A percentile compares a stretch with the other conserved stretches of the same genome.
Conservation (phyloP, 176 grass and related monocot species). For the Secale cereale region DNA sequence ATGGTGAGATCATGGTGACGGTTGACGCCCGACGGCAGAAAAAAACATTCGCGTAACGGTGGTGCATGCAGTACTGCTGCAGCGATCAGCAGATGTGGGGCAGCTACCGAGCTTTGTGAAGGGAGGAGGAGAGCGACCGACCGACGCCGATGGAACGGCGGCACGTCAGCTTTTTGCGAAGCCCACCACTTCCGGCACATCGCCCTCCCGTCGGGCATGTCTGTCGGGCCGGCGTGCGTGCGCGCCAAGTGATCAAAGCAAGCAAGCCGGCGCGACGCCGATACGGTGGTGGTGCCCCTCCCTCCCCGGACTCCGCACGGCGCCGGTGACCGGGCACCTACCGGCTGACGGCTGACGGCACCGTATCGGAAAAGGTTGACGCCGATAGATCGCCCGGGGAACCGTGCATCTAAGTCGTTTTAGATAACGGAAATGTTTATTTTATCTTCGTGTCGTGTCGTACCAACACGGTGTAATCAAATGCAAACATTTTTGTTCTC, state of each 20-base stretch:
- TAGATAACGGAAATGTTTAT: too few species aligned
- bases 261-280: not conserved
- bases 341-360: not conserved
- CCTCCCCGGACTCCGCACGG: not conserved
- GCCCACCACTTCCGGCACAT: not conserved
- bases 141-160: constrained; percentile 21
- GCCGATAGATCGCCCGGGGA: not conserved
- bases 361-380: not conserved
- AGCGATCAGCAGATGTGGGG: constrained; percentile 1
- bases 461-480: too few species aligned
- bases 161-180: constrained; percentile 32
- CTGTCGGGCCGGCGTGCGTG: not conserved
- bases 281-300: not conserved
- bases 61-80: not conserved
- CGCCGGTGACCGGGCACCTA: constrained; percentile 19
- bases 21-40: not conserved
- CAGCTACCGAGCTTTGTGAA: not conserved
- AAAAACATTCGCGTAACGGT: not conserved
- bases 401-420: not conserved
- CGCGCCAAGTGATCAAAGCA: not conserved
- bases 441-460: too few species aligned
- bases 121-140: not conserved
- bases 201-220: constrained; percentile 21
- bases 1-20: constrained; percentile 14
- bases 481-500: too few species aligned